Base-by-base conservation (phyloP, 352 stramenopile genomes). In the Pythium vanterpoolii region DNA sequence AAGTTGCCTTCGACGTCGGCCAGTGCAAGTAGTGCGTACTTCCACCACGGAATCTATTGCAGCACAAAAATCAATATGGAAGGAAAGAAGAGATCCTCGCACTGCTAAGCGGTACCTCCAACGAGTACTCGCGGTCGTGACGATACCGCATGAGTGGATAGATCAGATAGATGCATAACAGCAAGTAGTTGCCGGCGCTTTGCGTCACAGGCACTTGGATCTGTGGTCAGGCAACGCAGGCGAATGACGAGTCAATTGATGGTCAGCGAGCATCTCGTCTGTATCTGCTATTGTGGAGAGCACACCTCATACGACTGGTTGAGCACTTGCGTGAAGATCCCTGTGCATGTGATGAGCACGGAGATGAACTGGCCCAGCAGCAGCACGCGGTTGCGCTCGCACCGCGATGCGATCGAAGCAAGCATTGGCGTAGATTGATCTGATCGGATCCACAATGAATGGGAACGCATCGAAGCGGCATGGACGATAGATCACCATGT, bases 1-100 rank as follows among this genome's bases (percentile, higher is more conserved):
- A 97, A 98, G 68, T 98, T 98, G 27, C 90, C 93, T 72, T 98
- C 83, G 1, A 99, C 91, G 71, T 99, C 96, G 11, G 97, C 73
- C 21, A 98, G 73, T 9, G 89, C 85, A n/a, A 98, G 57, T 10
- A 98, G 50, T 54, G 96, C 56, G 70, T 98, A 98, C 62, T 91
- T 82, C 78, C 88, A 97, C 79, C 68, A 81, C 46, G 74, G 68
- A 47, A 90, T 79, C 80, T 83, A 48, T 28, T 39, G 11, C 13
- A 43, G 6, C 6, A 43, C 11, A 43, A 8, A 43, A 43, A 43
- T n/a, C 38, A 43, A 18, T 6, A 21, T 16, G 11, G 18, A 43
- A 43, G 18, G 11, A 16, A 43, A 39, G 8, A 39, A n/a, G n/a
- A n/a, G n/a, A n/a, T n/a, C n/a, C n/a, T n/a, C n/a, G n/a, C n/a